Evolutionary conservation across 106 monocot genomes (phyloP).

Genomic region (Dioscorea dumetorum): DNA sequence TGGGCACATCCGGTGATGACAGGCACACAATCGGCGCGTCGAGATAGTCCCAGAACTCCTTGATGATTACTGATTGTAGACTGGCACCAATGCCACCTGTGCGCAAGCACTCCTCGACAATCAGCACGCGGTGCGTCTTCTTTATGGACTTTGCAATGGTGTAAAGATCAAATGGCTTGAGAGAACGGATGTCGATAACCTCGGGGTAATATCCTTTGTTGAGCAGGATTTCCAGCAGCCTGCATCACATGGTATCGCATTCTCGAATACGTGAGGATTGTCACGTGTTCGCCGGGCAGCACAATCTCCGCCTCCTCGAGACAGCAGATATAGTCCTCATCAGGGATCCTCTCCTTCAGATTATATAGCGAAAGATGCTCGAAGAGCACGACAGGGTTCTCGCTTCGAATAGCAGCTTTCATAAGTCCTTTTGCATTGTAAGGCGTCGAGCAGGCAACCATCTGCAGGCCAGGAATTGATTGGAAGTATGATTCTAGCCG

Average conservation of each 20-base stretch:
- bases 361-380: slow-evolving; percentile 42
- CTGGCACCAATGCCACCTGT: slow-evolving; percentile 94
- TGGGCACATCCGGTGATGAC: slow-evolving; percentile 93
- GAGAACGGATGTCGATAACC: slow-evolving; percentile 89
- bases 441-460: slow-evolving; percentile 47
- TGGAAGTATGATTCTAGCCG: no score
- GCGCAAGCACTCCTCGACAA: no score
- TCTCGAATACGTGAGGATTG: slow-evolving; percentile 87
- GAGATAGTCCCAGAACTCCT: slow-evolving; percentile 92
- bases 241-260: slow-evolving; percentile 72
- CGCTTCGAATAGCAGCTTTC: slow-evolving; percentile 45
- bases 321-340: slow-evolving; percentile 33
- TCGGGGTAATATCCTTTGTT: slow-evolving; percentile 83
- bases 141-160: slow-evolving; percentile 85
- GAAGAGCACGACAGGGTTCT: slow-evolving; percentile 41
- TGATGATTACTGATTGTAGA: slow-evolving; percentile 73
- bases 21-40: slow-evolving; percentile 80
- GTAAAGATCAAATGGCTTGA: slow-evolving; percentile 92
- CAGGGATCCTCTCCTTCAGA: no score
- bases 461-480: slow-evolving; percentile 70
- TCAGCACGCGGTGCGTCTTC: slow-evolving; percentile 93
- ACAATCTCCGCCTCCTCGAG: slow-evolving; percentile 89
- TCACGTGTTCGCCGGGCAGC: slow-evolving; percentile 82
- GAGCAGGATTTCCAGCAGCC: slow-evolving; percentile 52
- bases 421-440: slow-evolving; percentile 50